These are phyloP conservation scores for Curvularia verruculosa DNA, from an alignment of 2,329 filamentous ascomycete genomes.

Conservation along the genomic window DNA sequence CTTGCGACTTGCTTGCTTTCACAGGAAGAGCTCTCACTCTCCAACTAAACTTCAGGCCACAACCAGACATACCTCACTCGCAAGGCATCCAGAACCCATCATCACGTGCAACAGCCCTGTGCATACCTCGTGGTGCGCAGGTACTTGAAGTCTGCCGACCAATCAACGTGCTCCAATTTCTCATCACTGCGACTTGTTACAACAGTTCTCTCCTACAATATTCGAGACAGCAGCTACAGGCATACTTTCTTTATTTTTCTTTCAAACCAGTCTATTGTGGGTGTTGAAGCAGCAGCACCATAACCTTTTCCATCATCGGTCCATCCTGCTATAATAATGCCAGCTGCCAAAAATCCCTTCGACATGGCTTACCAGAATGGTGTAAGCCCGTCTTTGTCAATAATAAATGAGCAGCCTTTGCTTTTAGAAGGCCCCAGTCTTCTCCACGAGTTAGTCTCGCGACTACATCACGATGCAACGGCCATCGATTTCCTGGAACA, in stretches of 20 bases:
- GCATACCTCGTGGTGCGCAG: constrained; percentile 24
- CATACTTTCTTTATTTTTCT: not conserved
- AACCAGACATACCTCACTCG: constrained; percentile 4
- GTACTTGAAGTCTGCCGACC: constrained; percentile 23
- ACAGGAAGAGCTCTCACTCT: constrained; percentile 10
- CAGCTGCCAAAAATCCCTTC: constrained; percentile 4
- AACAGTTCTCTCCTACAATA: constrained; percentile 5
- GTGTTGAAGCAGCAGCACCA: not conserved
- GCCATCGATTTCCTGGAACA: constrained; percentile 70
- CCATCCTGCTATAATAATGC: constrained; percentile 1
- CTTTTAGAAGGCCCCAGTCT: constrained; percentile 61
- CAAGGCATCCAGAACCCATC: constrained; percentile 16
- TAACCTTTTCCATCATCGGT: not conserved
- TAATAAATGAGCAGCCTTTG: constrained; percentile 63
- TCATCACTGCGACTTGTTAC: constrained; percentile 35
- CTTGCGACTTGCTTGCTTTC: constrained; percentile 4
- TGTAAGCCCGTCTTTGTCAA: constrained; percentile 27
- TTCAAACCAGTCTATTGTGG: not conserved
- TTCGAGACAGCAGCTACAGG: constrained; percentile 2
- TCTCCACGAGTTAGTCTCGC: constrained; percentile 68
- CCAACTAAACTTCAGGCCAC: constrained; percentile 11
- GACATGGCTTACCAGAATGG: constrained; percentile 34
- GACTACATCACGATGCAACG: constrained; percentile 38
- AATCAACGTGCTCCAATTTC: constrained; percentile 45
- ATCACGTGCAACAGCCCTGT: constrained; percentile 34